Percentiles rank a stretch among this genome's conserved stretches.
These are phyloP conservation scores for Pezicula radicicola DNA, from an alignment of 2,329 filamentous ascomycete species.

Conservation along the genomic window DNA sequence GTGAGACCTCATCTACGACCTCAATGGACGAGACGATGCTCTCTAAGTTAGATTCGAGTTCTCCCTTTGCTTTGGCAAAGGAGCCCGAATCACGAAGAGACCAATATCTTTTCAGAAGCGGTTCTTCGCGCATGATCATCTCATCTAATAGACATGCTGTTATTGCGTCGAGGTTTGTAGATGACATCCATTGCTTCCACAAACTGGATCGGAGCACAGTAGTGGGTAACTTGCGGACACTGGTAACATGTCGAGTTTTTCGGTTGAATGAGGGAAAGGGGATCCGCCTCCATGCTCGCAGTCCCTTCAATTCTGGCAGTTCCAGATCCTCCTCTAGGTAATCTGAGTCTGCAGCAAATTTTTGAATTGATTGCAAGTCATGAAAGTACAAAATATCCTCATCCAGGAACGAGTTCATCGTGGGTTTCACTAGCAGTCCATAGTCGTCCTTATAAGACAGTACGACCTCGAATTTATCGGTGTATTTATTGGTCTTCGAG, in stretches of 20 bases:
- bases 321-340: neutral
- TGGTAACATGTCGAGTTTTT: slow-evolving; percentile 7
- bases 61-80: slow-evolving; percentile 40
- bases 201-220: slow-evolving; percentile 45
- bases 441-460: slow-evolving; percentile 27
- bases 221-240: slow-evolving; percentile 37
- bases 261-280: neutral
- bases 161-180: slow-evolving; percentile 42
- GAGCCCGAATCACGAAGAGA: slow-evolving; percentile 33
- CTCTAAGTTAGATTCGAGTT: slow-evolving; percentile 35
- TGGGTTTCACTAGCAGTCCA: slow-evolving; percentile 25
- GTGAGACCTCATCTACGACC: slow-evolving; percentile 34
- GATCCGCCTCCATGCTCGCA: neutral
- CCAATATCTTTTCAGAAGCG: slow-evolving; percentile 34
- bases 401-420: slow-evolving; percentile 28
- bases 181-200: slow-evolving; percentile 47
- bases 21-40: slow-evolving; percentile 35
- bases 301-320: neutral
- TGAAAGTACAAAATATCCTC: slow-evolving; percentile 32
- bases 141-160: slow-evolving; percentile 45
- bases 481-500: slow-evolving; percentile 12
- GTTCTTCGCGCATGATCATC: slow-evolving; percentile 34
- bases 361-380: slow-evolving; percentile 21
- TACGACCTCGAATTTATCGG: slow-evolving; percentile 19
- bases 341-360: slow-evolving; percentile 1